Percentiles rank a stretch among this genome's conserved stretches.
Conservation (phyloP, 345 rosid genomes). For the Eucalyptus camaldulensis region DNA sequence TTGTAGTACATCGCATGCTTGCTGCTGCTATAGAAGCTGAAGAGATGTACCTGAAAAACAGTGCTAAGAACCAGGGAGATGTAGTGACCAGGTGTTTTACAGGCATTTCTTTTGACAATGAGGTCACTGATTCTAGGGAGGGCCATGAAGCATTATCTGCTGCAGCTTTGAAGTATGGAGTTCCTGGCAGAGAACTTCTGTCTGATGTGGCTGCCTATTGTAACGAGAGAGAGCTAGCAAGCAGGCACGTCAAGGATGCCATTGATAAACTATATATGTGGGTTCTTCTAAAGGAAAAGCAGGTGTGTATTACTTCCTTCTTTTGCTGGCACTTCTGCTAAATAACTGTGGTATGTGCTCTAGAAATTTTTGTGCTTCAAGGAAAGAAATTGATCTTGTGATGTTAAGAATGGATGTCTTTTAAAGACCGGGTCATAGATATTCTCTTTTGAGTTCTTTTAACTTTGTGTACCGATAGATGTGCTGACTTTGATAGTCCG, state of each 20-base stretch:
- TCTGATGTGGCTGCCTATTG: slow-evolving; percentile 51
- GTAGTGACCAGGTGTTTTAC: slow-evolving; percentile 31
- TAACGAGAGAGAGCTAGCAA: slow-evolving; percentile 58
- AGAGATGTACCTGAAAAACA: slow-evolving; percentile 16
- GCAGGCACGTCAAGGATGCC: slow-evolving; percentile 67
- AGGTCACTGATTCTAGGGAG: slow-evolving; percentile 44
- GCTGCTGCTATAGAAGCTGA: slow-evolving; percentile 85
- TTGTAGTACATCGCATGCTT: slow-evolving; percentile 78
- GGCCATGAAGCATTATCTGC: slow-evolving; percentile 42
- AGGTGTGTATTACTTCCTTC: slow-evolving; percentile 20
- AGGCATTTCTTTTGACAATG: slow-evolving; percentile 41
- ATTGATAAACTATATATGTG: slow-evolving; percentile 79
- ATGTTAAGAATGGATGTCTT: neutral
- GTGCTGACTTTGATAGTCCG: neutral
- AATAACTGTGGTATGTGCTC: neutral
- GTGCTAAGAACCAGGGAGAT: neutral
- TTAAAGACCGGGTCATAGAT: neutral
- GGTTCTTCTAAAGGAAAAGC: slow-evolving; percentile 57
- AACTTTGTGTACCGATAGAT: neutral
- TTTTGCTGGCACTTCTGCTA: neutral
- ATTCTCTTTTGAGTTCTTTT: neutral
- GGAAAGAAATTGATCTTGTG: neutral
- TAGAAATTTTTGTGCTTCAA: neutral
- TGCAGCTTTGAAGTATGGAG: slow-evolving; percentile 50
- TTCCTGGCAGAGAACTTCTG: slow-evolving; percentile 38